These are phyloP conservation scores for Myxozyma neotropica DNA, from an alignment of 805 yeast species.

Conservation along the genomic window DNA sequence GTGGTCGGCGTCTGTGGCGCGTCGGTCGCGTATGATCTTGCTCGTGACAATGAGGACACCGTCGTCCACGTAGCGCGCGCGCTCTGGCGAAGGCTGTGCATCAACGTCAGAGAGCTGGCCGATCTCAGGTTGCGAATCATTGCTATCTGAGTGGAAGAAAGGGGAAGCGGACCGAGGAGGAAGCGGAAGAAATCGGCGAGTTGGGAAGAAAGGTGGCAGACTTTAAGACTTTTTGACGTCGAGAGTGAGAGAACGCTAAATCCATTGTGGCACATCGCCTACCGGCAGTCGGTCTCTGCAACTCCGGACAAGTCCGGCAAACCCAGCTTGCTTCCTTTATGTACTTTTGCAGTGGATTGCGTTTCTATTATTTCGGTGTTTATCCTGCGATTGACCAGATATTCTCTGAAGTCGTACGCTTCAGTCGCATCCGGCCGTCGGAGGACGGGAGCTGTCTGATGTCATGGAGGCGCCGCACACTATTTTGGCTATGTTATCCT, in stretches of 20 bases:
- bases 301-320: too few relatives aligned
- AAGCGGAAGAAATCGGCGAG: not conserved
- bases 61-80: too few relatives aligned
- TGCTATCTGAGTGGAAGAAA: not conserved
- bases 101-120: too few relatives aligned
- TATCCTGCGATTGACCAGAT: too few relatives aligned
- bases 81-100: too few relatives aligned
- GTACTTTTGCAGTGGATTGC: too few relatives aligned
- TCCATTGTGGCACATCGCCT: not conserved
- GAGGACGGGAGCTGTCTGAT: not conserved
- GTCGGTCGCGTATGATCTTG: conserved; percentile 1
- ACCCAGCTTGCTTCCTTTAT: too few relatives aligned
- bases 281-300: not conserved
- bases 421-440: not conserved
- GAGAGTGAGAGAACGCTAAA: not conserved
- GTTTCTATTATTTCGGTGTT: too few relatives aligned
- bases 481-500: not conserved
- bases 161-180: not conserved
- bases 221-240: not conserved
- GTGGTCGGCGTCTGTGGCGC: not conserved
- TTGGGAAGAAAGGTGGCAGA: not conserved
- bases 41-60: not conserved
- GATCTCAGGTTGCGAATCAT: not conserved
- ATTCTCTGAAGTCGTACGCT: too few relatives aligned
- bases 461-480: not conserved